Conservation (phyloP, 331 rosid species). For the Quercus phellos region DNA sequence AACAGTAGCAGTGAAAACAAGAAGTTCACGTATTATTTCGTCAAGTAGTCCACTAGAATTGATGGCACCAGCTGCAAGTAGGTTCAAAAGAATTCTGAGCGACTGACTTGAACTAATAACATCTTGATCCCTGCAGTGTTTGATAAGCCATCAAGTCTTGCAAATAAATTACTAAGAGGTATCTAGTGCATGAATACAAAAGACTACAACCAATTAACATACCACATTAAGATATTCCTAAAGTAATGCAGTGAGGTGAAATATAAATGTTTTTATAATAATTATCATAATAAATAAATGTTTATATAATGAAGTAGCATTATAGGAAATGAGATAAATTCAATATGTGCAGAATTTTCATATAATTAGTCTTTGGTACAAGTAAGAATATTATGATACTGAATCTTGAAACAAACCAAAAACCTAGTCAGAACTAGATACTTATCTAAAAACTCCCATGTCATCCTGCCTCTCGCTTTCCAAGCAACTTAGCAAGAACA, state of each 20-base stretch:
- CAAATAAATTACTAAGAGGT: background rate
- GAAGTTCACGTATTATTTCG: slow-evolving; percentile 66
- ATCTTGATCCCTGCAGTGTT: slow-evolving; percentile 57
- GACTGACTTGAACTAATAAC: slow-evolving; percentile 57
- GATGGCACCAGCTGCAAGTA: slow-evolving; percentile 71
- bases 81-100: slow-evolving; percentile 73
- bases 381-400: background rate
- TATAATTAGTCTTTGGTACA: background rate
- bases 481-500: background rate
- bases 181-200: background rate
- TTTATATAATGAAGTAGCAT: background rate
- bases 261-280: background rate
- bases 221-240: background rate
- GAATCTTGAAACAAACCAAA: background rate
- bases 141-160: slow-evolving; percentile 17
- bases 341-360: background rate
- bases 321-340: background rate
- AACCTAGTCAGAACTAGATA: background rate
- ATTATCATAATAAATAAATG: background rate
- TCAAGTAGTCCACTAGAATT: slow-evolving; percentile 52
- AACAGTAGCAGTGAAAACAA: slow-evolving; percentile 51
- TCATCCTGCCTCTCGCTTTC: background rate
- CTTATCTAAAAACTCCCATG: background rate
- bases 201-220: background rate
- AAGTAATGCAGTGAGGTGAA: background rate